Conservation (phyloP, 139 green algal species). For the Micractinium sp. region DNA sequence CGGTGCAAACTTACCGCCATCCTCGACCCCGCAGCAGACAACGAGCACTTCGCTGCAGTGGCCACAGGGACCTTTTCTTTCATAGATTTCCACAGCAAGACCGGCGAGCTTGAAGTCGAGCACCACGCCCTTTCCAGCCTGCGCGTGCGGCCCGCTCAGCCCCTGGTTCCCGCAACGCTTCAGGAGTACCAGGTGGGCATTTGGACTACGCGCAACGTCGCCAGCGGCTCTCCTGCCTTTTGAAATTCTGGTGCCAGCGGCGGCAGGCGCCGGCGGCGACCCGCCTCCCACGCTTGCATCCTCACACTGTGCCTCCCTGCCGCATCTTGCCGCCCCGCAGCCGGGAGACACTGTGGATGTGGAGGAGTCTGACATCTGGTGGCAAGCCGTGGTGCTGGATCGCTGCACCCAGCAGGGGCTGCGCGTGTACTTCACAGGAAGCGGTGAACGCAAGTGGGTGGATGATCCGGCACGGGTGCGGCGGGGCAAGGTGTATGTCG, state of each 20-base stretch:
- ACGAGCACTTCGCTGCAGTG: neutral
- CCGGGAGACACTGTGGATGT: neutral
- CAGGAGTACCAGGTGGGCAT: neutral
- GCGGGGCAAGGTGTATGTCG: neutral
- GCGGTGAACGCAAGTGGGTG: neutral
- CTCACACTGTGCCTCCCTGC: neutral
- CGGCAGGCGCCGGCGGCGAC: neutral
- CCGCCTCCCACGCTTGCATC: neutral
- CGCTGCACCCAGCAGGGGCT: neutral
- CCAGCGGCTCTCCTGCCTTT: neutral
- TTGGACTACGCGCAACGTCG: neutral
- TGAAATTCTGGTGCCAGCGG: neutral
- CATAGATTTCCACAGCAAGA: neutral
- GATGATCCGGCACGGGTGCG: neutral
- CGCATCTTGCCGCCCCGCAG: neutral
- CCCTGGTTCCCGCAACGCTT: neutral
- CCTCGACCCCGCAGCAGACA: neutral
- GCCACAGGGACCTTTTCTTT: neutral
- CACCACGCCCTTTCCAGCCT: neutral
- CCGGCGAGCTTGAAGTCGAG: neutral
- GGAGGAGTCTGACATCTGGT: neutral
- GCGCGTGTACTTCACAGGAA: conserved; percentile 37
- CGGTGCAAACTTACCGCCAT: neutral
- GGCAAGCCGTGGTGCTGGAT: neutral
- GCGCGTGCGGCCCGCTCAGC: neutral